These are phyloP conservation scores for Talaromyces atroroseus DNA, from an alignment of 2,329 filamentous ascomycete genomes.

Conservation along the genomic window DNA sequence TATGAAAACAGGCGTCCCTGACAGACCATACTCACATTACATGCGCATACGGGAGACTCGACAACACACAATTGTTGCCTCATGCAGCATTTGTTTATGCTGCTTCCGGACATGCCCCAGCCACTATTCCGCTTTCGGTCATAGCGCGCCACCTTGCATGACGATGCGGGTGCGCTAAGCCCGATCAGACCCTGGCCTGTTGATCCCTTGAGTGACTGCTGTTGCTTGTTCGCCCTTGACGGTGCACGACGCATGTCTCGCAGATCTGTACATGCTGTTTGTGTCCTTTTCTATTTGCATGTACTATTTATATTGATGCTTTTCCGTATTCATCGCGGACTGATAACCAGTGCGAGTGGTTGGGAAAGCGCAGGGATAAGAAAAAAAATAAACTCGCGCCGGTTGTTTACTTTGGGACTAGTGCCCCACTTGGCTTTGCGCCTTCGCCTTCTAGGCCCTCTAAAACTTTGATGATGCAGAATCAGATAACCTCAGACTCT, in stretches of 20 bases:
- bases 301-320: not conserved
- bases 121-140: not conserved
- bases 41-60: too few relatives aligned
- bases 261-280: too few relatives aligned
- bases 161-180: not conserved
- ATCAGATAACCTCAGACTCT: too few relatives aligned
- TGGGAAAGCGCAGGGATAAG: not conserved
- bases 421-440: not conserved
- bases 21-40: not conserved
- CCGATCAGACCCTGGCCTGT: not conserved
- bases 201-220: not conserved
- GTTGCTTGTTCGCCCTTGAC: not conserved
- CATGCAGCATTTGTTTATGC: too few relatives aligned
- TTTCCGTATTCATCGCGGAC: not conserved
- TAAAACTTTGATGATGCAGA: too few relatives aligned
- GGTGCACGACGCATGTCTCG: too few relatives aligned
- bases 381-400: not conserved
- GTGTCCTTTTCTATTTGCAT: not conserved
- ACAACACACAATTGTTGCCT: too few relatives aligned
- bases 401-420: not conserved
- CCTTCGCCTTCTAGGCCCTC: too few relatives aligned
- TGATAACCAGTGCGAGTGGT: too few relatives aligned
- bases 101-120: not conserved
- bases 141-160: not conserved
- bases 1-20: not conserved